These are phyloP conservation scores for Pisolithus tinctorius DNA, from an alignment of 768 basidiomycete genomes.

Conservation along the genomic window DNA sequence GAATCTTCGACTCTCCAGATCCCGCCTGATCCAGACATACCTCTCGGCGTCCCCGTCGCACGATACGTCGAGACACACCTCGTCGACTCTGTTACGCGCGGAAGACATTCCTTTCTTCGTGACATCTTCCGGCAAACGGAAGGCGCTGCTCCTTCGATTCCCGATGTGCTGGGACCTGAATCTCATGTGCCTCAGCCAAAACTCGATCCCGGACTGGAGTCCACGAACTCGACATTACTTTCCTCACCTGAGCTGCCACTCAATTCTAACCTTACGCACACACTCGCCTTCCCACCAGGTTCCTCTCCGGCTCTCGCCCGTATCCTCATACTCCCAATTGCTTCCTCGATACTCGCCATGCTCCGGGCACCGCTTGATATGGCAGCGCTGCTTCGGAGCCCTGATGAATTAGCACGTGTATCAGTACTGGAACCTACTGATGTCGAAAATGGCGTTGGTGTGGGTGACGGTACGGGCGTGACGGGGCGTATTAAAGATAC, in stretches of 20 bases:
- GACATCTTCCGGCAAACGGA: conserved; percentile 14
- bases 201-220: too few relatives aligned
- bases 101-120: conserved; percentile 32
- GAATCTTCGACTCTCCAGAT: conserved; percentile 5
- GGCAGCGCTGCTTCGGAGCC: conserved; percentile 33
- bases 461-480: conserved; percentile 31
- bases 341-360: conserved; percentile 1
- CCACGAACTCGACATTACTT: too few relatives aligned
- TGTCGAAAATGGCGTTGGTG: conserved; percentile 13
- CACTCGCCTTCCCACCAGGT: neutral
- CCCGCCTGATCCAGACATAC: neutral
- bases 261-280: neutral
- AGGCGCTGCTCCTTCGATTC: neutral
- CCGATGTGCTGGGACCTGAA: neutral
- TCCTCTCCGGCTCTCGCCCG: conserved; percentile 9
- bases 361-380: conserved; percentile 30
- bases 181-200: neutral
- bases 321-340: conserved; percentile 8
- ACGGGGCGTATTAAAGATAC: conserved; percentile 25
- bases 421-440: conserved; percentile 19
- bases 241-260: too few relatives aligned
- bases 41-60: conserved; percentile 30
- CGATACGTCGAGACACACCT: conserved; percentile 36
- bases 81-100: conserved; percentile 35
- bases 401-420: conserved; percentile 32